Base-by-base conservation (phyloP, 2,329 filamentous ascomycete species). In the Alternaria hordeiaustralica region DNA sequence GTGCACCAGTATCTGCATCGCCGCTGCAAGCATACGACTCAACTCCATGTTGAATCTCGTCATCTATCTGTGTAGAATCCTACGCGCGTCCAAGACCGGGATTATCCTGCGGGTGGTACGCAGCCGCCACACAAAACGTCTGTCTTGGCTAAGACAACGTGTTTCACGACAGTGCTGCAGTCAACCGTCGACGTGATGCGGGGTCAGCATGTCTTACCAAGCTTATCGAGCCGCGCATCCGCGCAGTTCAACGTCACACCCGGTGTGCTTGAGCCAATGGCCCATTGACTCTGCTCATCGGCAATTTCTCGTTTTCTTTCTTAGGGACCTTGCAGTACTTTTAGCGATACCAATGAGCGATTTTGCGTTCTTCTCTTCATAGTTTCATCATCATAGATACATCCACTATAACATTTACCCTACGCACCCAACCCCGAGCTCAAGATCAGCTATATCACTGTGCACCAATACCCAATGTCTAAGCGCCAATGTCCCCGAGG, bases 121-220 rank as follows among this genome's bases (percentile, higher is more conserved):
- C 25, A 15, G 23, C 44, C n/a, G 15, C n/a, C 26, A 25, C 43
- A 26, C n/a, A 43, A 30, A 41, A 50, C 44, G 45, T 30, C 41
- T n/a, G 28, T 58, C 55, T 41, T 44, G 46, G 30, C n/a, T 26
- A 49, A 46, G 49, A 47, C 30, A 61, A 15, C 36, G 21, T 44
- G 54, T 61, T 54, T 55, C 49, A 64, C 44, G 28, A 50, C 54
- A 50, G 47, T 36, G 33, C 57, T 47, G 57, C 54, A 41, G 55
- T 55, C 49, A 56, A 45, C 54, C 36, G 18, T 36, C 60, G 46
- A 23, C 12, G 21, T 49, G 45, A 45, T 60, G 56, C 25, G 57
- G 56, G 49, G 56, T 60, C 33, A 60, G 33, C 56, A 45, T 60
- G 60, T 55, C 45, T 63, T 23, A 51, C 33, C 23, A 26, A 44